phyloP scores from a whole-genome alignment of 148 eudicot genomes.

The Chenopodium formosanum region DNA sequence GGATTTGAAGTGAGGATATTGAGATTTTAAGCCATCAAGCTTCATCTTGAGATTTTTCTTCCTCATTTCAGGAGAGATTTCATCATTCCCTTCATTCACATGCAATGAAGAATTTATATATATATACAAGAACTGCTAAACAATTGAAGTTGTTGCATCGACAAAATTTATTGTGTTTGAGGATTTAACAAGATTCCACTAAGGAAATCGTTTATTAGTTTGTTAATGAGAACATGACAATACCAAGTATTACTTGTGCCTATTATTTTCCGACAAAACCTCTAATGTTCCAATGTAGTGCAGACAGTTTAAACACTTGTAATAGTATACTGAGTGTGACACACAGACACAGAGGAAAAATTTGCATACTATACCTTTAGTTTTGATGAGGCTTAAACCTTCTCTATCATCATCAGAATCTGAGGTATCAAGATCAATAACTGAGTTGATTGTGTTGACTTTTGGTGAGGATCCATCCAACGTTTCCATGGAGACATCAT shows the following conservation, averaged over 20 bases:
- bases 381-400: background rate
- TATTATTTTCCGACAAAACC: too few relatives aligned
- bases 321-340: too few relatives aligned
- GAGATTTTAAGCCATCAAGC: background rate
- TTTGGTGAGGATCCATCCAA: background rate
- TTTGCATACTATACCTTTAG: background rate
- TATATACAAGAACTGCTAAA: too few relatives aligned
- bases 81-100: background rate
- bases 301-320: too few relatives aligned
- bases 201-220: too few relatives aligned
- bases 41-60: background rate
- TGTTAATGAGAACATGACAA: too few relatives aligned
- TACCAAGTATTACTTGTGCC: background rate
- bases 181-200: too few relatives aligned
- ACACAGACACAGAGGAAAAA: too few relatives aligned
- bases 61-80: background rate
- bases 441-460: background rate
- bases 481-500: background rate
- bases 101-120: background rate
- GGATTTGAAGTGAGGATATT: constrained; percentile 4
- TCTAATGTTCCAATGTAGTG: too few relatives aligned
- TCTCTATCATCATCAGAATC: background rate
- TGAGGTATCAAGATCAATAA: background rate
- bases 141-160: too few relatives aligned
- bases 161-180: too few relatives aligned